phyloP scores from a whole-genome alignment of 2,329 filamentous ascomycete species.

The Ophiostoma montium region DNA sequence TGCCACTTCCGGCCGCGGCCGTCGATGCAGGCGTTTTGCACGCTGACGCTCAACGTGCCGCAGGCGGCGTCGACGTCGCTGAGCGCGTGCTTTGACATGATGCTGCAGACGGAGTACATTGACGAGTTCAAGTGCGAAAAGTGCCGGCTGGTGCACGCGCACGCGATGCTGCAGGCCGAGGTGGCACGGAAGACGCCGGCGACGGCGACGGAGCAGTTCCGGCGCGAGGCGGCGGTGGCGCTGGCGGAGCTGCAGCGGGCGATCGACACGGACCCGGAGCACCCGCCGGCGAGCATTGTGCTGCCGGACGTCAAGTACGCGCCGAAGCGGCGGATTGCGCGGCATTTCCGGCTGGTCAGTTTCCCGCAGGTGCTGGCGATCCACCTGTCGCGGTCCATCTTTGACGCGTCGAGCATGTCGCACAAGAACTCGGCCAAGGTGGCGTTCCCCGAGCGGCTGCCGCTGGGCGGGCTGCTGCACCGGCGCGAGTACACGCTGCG shows the following conservation, averaged over 20 bases:
- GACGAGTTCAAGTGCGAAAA: slow-evolving; percentile 94
- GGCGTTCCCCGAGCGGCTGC: slow-evolving; percentile 73
- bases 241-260: slow-evolving; percentile 42
- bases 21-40: slow-evolving; percentile 74
- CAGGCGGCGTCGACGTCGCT: slow-evolving; percentile 69
- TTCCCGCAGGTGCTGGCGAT: slow-evolving; percentile 87
- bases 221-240: not conserved
- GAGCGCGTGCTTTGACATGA: slow-evolving; percentile 78
- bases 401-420: slow-evolving; percentile 60
- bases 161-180: slow-evolving; percentile 48
- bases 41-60: slow-evolving; percentile 81
- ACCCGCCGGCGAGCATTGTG: slow-evolving; percentile 53
- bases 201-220: not conserved
- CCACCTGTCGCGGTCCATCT: slow-evolving; percentile 87
- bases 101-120: slow-evolving; percentile 90
- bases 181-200: slow-evolving; percentile 32
- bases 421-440: slow-evolving; percentile 94
- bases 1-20: slow-evolving; percentile 84
- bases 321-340: slow-evolving; percentile 71
- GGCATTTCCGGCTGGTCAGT: slow-evolving; percentile 70
- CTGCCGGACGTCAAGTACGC: slow-evolving; percentile 62
- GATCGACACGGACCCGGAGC: slow-evolving; percentile 70
- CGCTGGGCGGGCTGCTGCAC: slow-evolving; percentile 64
- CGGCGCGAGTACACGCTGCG: slow-evolving; percentile 73
- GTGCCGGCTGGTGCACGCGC: slow-evolving; percentile 73